Evolutionary conservation across 129 eudicot genomes (phyloP), one percentile per base, ranked within the genome.

Genomic region (Centella asiatica): DNA sequence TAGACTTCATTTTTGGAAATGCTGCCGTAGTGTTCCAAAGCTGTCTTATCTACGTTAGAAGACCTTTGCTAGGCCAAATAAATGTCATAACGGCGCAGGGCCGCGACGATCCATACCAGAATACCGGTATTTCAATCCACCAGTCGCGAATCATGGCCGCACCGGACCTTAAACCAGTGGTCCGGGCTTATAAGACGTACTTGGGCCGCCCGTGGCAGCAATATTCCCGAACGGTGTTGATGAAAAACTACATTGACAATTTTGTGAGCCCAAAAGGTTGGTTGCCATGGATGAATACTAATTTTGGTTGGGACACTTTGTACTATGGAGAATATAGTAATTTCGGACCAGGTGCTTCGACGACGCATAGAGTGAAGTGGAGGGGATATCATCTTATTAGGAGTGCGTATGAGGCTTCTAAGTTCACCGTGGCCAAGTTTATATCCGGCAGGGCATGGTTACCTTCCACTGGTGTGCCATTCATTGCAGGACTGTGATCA

Each of bases 171-270:
- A 46, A 22, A 47, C 89, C 89, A 0, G 80, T 75, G 31, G 72
- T 67, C 0, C 2, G 45, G 1, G 54, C 80, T 0, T 70, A 71
- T 6, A 70, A 66, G 50, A 84, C 96, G 2, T 88, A 76, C 49
- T 44, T 88, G 60, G 96, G 96, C 1, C 75, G 96, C 27, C 96
- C 94, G 0, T 88, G 96, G 96, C 85, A 81, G 64, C 79, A 84
- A 47, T 93, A 55, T 60, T 93, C 99, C 0, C 49, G 90, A 57
- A 93, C 99, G 0, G 95, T 82, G 1, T 55, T 78, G 6, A 57
- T 93, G 44, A 76, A 76, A 66, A 65, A 83, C 2, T 84, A 78
- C 24, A 28, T 93, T 0, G 95, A 76, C 34, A 36, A 64, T 1
- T 68, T 93, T 42, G 62, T 87, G 0, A 56, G 61, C 13, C 84